Conservation (phyloP, 257 asterid species). For the Lithospermum erythrorhizon region DNA sequence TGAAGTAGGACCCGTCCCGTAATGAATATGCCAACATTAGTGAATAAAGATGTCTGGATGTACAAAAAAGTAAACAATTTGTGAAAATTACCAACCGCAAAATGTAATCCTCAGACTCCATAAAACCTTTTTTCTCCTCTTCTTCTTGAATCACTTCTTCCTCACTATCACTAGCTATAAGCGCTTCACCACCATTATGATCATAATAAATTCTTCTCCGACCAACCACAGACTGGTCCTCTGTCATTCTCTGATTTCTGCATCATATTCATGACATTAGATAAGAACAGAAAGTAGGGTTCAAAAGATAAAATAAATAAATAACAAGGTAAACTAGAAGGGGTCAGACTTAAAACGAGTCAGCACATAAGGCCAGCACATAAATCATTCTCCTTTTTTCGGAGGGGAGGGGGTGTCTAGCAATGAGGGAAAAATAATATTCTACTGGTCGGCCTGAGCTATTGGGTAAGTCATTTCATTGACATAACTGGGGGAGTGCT, state of each 20-base stretch:
- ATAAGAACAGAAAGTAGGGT: not conserved
- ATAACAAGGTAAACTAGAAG: not conserved
- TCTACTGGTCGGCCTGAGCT: too few relatives aligned
- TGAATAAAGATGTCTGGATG: too few relatives aligned
- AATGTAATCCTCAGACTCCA: conserved; percentile 75
- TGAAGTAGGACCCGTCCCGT: too few relatives aligned
- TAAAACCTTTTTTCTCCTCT: conserved; percentile 83
- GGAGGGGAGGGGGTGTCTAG: too few relatives aligned
- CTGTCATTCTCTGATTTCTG: conserved; percentile 96
- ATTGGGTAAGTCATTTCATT: too few relatives aligned
- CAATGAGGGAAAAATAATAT: too few relatives aligned
- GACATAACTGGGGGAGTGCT: too few relatives aligned
- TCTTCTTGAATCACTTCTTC: conserved; percentile 72
- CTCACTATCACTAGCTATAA: conserved; percentile 92
- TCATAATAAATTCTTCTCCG: conserved; percentile 96
- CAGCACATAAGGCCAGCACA: too few relatives aligned
- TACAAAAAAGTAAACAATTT: not conserved
- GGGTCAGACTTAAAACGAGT: too few relatives aligned
- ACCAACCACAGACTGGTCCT: conserved; percentile 92
- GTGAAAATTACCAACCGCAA: conserved; percentile 53
- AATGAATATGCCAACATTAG: too few relatives aligned
- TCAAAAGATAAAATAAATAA: too few relatives aligned
- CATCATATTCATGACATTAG: conserved; percentile 1
- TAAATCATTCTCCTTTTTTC: too few relatives aligned
- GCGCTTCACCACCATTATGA: conserved; percentile 86